These are phyloP conservation scores for Singerocomus inundabilis DNA, from an alignment of 1,284 basidiomycete genomes.

Conservation along the genomic window DNA sequence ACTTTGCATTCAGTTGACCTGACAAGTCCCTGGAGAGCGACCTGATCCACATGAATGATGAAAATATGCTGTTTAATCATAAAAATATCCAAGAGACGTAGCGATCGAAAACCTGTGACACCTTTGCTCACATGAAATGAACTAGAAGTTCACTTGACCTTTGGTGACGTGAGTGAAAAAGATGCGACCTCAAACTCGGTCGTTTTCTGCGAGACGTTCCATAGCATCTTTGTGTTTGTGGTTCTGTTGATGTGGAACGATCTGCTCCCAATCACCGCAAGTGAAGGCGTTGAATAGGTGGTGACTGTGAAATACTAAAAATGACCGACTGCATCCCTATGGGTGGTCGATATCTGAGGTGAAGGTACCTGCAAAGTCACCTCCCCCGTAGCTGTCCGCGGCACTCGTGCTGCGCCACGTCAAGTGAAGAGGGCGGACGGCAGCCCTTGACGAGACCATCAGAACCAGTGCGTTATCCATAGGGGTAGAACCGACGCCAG, in stretches of 20 bases:
- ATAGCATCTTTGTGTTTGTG: constrained; percentile 1
- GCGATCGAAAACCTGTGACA: constrained; percentile 7
- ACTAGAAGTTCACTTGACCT: constrained; percentile 6
- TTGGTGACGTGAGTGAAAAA: constrained; percentile 6
- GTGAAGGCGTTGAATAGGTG: not conserved
- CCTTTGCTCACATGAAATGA: not conserved
- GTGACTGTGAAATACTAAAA: not conserved
- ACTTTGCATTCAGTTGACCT: constrained; percentile 1
- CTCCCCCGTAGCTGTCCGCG: constrained; percentile 3
- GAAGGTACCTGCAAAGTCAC: constrained; percentile 16
- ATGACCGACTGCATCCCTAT: constrained; percentile 5
- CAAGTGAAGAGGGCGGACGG: constrained; percentile 14
- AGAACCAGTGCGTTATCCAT: constrained; percentile 5
- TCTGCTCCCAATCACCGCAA: constrained; percentile 20
- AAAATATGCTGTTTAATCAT: constrained; percentile 3
- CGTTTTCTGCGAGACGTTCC: not conserved
- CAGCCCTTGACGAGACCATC: constrained; percentile 9
- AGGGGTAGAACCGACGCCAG: constrained; percentile 22
- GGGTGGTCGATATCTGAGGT: constrained; percentile 5
- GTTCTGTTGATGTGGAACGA: constrained; percentile 2
- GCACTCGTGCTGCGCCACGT: constrained; percentile 11
- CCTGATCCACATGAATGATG: constrained; percentile 26
- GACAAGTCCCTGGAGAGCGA: constrained; percentile 11
- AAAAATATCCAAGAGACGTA: constrained; percentile 1
- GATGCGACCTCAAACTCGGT: constrained; percentile 16